Evolutionary conservation across 371 early-diverging fungal genomes (phyloP).

Genomic region (Saksenaea oblongispora): DNA sequence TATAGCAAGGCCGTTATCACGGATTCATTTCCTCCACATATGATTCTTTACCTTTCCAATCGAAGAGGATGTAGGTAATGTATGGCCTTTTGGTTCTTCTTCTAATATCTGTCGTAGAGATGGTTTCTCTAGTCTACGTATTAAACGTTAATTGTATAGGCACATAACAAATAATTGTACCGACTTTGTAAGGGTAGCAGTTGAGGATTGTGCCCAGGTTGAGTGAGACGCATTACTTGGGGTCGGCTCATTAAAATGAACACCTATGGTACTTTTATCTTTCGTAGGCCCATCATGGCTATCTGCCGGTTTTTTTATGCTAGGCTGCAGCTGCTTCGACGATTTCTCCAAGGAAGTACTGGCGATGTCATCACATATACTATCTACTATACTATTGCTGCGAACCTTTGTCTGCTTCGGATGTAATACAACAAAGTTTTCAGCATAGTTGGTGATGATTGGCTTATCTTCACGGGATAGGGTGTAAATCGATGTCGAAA

Average conservation of each 20-base stretch:
- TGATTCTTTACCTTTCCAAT: conserved; percentile 13
- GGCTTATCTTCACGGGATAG: conserved; percentile 25
- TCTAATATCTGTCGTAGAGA: not conserved
- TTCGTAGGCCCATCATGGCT: not conserved
- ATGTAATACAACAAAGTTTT: conserved; percentile 26
- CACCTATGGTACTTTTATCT: not conserved
- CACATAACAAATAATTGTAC: not conserved
- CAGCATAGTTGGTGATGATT: conserved; percentile 14
- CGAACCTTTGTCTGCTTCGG: conserved; percentile 4
- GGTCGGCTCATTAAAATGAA: not conserved
- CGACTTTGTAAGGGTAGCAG: not conserved
- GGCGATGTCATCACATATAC: not conserved
- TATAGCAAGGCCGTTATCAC: not conserved
- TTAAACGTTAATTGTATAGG: not conserved
- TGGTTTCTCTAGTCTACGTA: not conserved
- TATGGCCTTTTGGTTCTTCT: not conserved
- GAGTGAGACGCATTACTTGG: not conserved
- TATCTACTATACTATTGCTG: no score
- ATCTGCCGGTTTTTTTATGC: not conserved
- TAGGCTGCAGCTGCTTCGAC: not conserved
- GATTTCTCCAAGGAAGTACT: not conserved
- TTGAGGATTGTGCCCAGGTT: not conserved
- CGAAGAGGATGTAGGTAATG: not conserved
- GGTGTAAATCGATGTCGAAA: conserved; percentile 34
- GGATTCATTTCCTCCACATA: not conserved